Base-by-base conservation (phyloP, 179 eudicot genomes). In the Actinidia chinensis region DNA sequence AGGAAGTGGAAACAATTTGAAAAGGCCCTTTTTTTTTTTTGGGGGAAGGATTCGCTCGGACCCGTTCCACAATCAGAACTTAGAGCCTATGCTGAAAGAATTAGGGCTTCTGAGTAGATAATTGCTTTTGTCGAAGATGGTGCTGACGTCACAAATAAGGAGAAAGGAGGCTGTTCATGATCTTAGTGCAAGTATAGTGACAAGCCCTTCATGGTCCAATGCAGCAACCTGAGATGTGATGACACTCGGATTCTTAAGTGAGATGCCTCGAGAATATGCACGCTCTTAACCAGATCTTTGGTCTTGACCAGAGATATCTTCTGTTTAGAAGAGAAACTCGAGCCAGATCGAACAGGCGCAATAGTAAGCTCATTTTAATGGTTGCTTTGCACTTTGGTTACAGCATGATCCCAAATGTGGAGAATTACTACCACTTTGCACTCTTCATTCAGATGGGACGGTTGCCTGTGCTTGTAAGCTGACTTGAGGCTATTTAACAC, bases 21-120 rank as follows among this genome's bases (percentile, higher is more conserved):
- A 79, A 71, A n/a, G n/a, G n/a, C n/a, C n/a, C n/a, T n/a, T n/a
- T n/a, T n/a, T n/a, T n/a, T n/a, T n/a, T n/a, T n/a, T n/a, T n/a
- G n/a, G n/a, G n/a, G 87, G 87, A 84, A 68, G 79, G 84, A 84
- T 67, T 81, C 87, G 5, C 80, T 84, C 0, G 84, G 81, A 48
- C 81, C 86, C n/a, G 84, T 84, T 64, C 84, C 86, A 81, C 84
- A 11, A 84, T 84, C 66, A 84, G 82, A 84, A 84, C 81, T 84
- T 13, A 79, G 84, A 80, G 80, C 84, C 6, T 74, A 82, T 60
- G 84, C 84, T 1, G 84, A 82, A 78, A 78, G 84, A 78, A 78
- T 78, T 25, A 78, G 84, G 56, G 65, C 76, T 36, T n/a, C 81
- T 1, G 84, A 78, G 54, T 82, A 56, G 84, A 82, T 17, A 84